A percentile compares a stretch with the other conserved stretches of the same genome.
Conservation (phyloP, 805 yeast species). For the Lachancea sp. region DNA sequence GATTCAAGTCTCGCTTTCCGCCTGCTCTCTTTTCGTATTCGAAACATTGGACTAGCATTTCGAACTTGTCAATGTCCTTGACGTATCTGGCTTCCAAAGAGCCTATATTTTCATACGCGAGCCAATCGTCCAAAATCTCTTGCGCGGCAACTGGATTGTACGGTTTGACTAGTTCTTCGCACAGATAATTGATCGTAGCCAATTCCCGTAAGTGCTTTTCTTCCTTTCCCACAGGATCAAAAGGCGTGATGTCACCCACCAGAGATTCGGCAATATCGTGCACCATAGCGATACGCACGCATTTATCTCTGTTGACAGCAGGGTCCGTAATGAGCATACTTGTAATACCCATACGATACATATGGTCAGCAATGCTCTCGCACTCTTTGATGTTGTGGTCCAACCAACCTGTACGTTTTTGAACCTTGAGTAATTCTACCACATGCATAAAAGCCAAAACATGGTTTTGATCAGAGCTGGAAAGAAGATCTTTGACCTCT, state of each 20-base stretch:
- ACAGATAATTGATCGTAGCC: slow-evolving; percentile 60
- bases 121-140: slow-evolving; percentile 69
- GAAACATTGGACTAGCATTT: slow-evolving; percentile 73
- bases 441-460: slow-evolving; percentile 57
- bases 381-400: slow-evolving; percentile 45
- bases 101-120: slow-evolving; percentile 82
- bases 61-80: slow-evolving; percentile 90
- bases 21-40: slow-evolving; percentile 71
- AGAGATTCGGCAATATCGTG: slow-evolving; percentile 93
- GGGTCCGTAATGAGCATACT: slow-evolving; percentile 56
- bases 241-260: slow-evolving; percentile 92
- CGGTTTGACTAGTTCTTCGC: slow-evolving; percentile 51
- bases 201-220: slow-evolving; percentile 84
- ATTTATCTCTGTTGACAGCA: slow-evolving; percentile 54
- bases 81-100: slow-evolving; percentile 81
- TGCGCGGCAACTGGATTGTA: slow-evolving; percentile 56
- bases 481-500: slow-evolving; percentile 31
- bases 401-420: slow-evolving; percentile 91
- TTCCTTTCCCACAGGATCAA: slow-evolving; percentile 60
- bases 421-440: slow-evolving; percentile 64
- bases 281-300: slow-evolving; percentile 78
- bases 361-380: slow-evolving; percentile 84
- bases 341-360: slow-evolving; percentile 88
- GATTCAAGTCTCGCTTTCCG: slow-evolving; percentile 52
- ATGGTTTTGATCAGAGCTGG: slow-evolving; percentile 36